Percentiles rank a stretch among this genome's conserved stretches.
These are phyloP conservation scores for Colletotrichum costaricense DNA, from an alignment of 2,329 filamentous ascomycete species.

Conservation along the genomic window DNA sequence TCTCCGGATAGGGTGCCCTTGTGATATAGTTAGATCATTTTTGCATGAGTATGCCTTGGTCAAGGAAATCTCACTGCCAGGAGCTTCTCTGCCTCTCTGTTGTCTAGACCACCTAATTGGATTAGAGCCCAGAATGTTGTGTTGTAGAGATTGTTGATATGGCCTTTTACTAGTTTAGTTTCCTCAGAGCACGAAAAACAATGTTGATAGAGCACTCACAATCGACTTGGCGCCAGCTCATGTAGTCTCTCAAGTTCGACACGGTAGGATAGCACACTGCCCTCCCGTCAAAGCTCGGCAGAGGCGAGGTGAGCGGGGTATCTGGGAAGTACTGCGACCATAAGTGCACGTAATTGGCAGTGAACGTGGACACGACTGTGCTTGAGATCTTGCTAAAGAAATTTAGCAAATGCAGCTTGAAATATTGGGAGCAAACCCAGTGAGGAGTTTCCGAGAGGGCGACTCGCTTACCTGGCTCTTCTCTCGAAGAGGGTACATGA, in stretches of 20 bases:
- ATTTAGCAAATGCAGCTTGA: background rate
- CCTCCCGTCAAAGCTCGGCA: slow-evolving; percentile 93
- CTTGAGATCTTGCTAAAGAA: slow-evolving; percentile 83
- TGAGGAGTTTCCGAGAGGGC: background rate
- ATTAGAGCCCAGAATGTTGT: slow-evolving; percentile 96
- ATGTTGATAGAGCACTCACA: slow-evolving; percentile 69
- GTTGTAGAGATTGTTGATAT: slow-evolving; percentile 99
- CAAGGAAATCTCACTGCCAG: slow-evolving; percentile 69
- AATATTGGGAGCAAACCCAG: background rate
- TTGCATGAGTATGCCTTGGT: background rate
- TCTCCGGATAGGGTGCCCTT: slow-evolving; percentile 86
- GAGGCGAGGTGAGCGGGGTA: slow-evolving; percentile 74
- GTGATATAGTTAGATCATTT: background rate
- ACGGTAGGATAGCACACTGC: slow-evolving; percentile 90
- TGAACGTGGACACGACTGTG: slow-evolving; percentile 93
- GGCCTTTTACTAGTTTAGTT: slow-evolving; percentile 64
- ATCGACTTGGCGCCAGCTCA: slow-evolving; percentile 97
- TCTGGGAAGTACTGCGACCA: slow-evolving; percentile 84
- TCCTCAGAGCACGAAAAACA: background rate
- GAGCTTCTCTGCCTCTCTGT: slow-evolving; percentile 82
- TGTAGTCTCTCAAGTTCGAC: slow-evolving; percentile 88
- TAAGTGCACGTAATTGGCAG: slow-evolving; percentile 85
- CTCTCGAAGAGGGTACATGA: slow-evolving; percentile 86
- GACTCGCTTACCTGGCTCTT: slow-evolving; percentile 72
- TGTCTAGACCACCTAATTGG: slow-evolving; percentile 78